phyloP scores from a whole-genome alignment of 2,329 filamentous ascomycete species.

The Sordariomycetes sp. region DNA sequence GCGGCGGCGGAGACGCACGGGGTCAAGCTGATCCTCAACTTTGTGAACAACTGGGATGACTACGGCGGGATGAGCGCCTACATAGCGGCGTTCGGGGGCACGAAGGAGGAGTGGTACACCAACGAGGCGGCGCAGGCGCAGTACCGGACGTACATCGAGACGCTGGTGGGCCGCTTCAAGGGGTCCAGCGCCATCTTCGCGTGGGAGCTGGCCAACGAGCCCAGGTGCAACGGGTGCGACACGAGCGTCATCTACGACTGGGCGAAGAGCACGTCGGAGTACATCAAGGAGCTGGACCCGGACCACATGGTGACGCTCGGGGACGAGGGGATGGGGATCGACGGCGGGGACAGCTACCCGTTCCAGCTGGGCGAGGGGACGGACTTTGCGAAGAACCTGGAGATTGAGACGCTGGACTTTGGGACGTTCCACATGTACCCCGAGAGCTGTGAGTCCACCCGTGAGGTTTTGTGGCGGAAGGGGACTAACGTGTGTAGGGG shows the following conservation, averaged over 20 bases:
- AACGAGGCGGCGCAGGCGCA: conserved; percentile 38
- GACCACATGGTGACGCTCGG: conserved; percentile 55
- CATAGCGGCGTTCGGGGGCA: conserved; percentile 43
- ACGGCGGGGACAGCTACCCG: conserved; percentile 40
- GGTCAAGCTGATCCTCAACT: conserved; percentile 53
- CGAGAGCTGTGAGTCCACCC: conserved; percentile 14
- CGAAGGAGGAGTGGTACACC: conserved; percentile 45
- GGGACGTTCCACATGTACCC: conserved; percentile 20
- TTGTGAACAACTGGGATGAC: conserved; percentile 59
- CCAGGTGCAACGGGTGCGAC: conserved; percentile 49
- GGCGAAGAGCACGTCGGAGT: conserved; percentile 45
- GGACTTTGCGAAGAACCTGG: conserved; percentile 39
- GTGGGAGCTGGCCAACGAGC: conserved; percentile 46
- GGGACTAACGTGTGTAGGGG: neutral
- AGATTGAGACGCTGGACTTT: conserved; percentile 41
- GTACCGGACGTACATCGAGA: conserved; percentile 40
- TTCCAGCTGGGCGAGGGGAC: conserved; percentile 38
- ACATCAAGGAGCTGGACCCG: conserved; percentile 53
- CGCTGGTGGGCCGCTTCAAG: conserved; percentile 36
- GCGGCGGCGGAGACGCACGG: conserved; percentile 44
- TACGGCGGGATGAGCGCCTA: conserved; percentile 57
- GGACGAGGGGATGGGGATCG: conserved; percentile 39
- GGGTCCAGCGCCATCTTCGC: conserved; percentile 37
- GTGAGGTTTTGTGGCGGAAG: neutral
- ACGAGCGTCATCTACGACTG: conserved; percentile 47